Evolutionary conservation across 2,329 filamentous ascomycete genomes (phyloP).

Genomic region (Lachnellula arida): DNA sequence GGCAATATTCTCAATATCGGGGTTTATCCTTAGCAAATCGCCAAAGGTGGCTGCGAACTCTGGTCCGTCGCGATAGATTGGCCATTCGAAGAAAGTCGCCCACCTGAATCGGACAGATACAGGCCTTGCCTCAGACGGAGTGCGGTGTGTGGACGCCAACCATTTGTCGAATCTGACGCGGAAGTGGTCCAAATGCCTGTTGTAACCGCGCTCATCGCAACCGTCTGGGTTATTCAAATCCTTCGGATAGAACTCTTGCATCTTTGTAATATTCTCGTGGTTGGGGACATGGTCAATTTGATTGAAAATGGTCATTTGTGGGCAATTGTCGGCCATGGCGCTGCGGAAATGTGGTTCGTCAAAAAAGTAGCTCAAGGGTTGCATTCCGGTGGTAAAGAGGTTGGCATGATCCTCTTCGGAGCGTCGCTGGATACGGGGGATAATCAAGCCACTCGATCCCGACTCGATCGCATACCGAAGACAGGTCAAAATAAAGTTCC

Average conservation of each 20-base stretch:
- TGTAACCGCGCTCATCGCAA: constrained; percentile 22
- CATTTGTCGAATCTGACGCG: constrained; percentile 25
- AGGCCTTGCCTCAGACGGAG: constrained; percentile 15
- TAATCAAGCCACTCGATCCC: constrained; percentile 41
- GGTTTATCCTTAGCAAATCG: constrained; percentile 38
- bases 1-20: constrained; percentile 40
- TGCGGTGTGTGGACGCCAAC: constrained; percentile 15
- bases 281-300: constrained; percentile 36
- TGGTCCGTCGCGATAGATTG: constrained; percentile 42
- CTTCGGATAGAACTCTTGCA: constrained; percentile 37
- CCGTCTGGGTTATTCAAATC: constrained; percentile 23
- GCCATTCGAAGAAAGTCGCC: constrained; percentile 37
- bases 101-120: constrained; percentile 24
- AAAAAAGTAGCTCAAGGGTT: constrained; percentile 44
- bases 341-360: constrained; percentile 42
- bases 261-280: constrained; percentile 29
- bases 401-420: constrained; percentile 39
- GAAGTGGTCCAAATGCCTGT: constrained; percentile 27
- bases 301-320: constrained; percentile 41
- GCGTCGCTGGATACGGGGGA: constrained; percentile 43
- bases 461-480: constrained; percentile 45
- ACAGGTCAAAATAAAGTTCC: constrained; percentile 47
- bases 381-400: constrained; percentile 36
- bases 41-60: constrained; percentile 43
- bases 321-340: constrained; percentile 36